Percentiles rank a stretch among this genome's conserved stretches.
These are phyloP conservation scores for Zymoseptoria ardabiliae DNA, from an alignment of 2,329 filamentous ascomycete species.

Conservation along the genomic window DNA sequence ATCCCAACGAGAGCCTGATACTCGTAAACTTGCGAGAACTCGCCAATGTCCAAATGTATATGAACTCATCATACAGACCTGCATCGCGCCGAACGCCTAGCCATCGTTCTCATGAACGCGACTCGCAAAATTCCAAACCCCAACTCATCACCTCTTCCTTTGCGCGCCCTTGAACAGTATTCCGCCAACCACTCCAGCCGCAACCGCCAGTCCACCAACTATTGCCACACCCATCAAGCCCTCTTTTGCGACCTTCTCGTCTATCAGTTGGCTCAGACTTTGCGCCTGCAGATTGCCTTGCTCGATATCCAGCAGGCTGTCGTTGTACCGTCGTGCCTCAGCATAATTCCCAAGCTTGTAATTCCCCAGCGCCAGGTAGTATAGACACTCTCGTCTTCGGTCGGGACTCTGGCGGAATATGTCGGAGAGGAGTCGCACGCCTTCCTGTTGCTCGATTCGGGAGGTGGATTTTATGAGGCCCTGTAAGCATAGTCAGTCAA, in stretches of 20 bases:
- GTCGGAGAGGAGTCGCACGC: conserved; percentile 20
- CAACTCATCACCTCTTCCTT: conserved; percentile 21
- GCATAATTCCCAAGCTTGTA: conserved; percentile 98
- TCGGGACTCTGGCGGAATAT: conserved; percentile 94
- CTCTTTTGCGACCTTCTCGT: conserved; percentile 93
- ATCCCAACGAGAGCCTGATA: background rate
- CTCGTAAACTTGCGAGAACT: background rate
- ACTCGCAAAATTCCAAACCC: background rate
- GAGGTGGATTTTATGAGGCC: conserved; percentile 88
- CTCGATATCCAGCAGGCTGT: conserved; percentile 83
- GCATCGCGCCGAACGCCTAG: background rate
- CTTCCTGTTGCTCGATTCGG: conserved; percentile 53
- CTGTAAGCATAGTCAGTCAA: conserved; percentile 38
- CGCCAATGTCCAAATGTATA: background rate
- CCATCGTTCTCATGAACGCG: background rate
- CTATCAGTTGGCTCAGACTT: conserved; percentile 79
- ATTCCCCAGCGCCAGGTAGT: conserved; percentile 94
- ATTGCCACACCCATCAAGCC: conserved; percentile 92
- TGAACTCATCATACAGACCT: background rate
- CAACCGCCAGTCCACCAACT: conserved; percentile 84
- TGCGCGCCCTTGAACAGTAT: conserved; percentile 68
- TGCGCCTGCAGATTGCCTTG: conserved; percentile 83
- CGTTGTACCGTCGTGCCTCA: conserved; percentile 90
- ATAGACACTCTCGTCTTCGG: conserved; percentile 92
- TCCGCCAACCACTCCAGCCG: conserved; percentile 85